Evolutionary conservation across 1,284 basidiomycete genomes (phyloP).

Genomic region (Trametes hirsuta): DNA sequence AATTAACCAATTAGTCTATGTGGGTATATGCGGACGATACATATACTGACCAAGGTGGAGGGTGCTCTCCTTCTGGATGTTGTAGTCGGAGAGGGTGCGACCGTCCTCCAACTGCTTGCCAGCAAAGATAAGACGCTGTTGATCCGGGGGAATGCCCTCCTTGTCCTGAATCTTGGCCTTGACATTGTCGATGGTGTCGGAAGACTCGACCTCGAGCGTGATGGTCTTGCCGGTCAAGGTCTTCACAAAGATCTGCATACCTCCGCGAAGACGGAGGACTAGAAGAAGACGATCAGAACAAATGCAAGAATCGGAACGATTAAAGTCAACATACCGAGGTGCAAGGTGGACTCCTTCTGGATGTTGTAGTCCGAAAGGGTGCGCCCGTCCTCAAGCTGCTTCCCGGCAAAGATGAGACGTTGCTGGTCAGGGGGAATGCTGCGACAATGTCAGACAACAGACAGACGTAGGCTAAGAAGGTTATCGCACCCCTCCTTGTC

Average conservation of each 20-base stretch:
- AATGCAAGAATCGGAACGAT: neutral
- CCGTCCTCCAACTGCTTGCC: conserved; percentile 31
- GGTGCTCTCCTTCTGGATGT: conserved; percentile 32
- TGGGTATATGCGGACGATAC: conserved; percentile 65
- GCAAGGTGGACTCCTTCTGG: conserved; percentile 35
- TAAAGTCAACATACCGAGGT: conserved; percentile 23
- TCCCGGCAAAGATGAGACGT: no score
- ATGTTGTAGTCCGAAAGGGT: conserved; percentile 34
- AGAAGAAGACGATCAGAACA: neutral
- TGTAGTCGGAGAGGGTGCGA: conserved; percentile 30
- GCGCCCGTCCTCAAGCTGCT: no score
- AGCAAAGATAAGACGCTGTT: conserved; percentile 29
- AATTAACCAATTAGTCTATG: neutral
- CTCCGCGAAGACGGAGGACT: conserved; percentile 14
- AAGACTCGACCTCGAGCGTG: conserved; percentile 20
- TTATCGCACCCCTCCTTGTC: conserved; percentile 33
- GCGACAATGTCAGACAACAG: neutral
- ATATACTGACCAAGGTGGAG: conserved; percentile 25
- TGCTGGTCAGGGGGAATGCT: conserved; percentile 29
- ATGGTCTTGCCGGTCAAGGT: conserved; percentile 16
- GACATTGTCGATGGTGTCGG: conserved; percentile 16
- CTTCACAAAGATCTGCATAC: conserved; percentile 17
- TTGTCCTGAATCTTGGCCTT: conserved; percentile 20
- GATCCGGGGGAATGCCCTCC: conserved; percentile 17
- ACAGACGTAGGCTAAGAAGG: neutral